These are phyloP conservation scores for slime mould (Dictyostelium discoideum) DNA, from an alignment of 78 protist species.

Conservation along the genomic window DNA sequence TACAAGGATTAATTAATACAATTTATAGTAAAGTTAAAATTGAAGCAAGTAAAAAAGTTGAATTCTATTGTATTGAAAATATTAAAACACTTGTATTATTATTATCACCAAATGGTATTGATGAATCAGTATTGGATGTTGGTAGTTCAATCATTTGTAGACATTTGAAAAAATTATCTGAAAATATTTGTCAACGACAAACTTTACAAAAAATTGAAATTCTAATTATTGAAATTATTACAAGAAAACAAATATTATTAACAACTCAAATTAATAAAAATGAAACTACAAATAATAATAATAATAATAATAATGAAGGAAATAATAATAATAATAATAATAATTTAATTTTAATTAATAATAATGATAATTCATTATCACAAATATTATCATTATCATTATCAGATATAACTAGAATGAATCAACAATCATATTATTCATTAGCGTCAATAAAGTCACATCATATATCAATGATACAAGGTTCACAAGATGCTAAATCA, in stretches of 20 bases:
- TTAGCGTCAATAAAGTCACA: background rate
- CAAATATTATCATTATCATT: constrained; percentile 45
- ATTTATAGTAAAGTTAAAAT: background rate
- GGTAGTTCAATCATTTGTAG: constrained; percentile 35
- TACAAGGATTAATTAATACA: background rate
- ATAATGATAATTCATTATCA: background rate
- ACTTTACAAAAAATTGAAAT: constrained; percentile 31
- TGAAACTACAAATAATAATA: background rate
- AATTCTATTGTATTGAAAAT: constrained; percentile 32
- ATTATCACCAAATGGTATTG: constrained; percentile 33
- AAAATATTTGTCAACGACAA: background rate
- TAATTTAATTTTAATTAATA: too few relatives aligned
- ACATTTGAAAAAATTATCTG: background rate
- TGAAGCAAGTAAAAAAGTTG: constrained; percentile 4
- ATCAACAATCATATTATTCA: background rate
- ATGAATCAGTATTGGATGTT: constrained; percentile 43
- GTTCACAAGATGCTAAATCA: background rate
- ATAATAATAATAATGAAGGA: background rate
- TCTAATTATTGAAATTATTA: constrained; percentile 36
- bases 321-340: too few relatives aligned
- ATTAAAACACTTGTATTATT: background rate
- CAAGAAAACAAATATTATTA: constrained; percentile 42
- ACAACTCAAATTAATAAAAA: background rate
- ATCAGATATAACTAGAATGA: constrained; percentile 14
- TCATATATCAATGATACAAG: constrained; percentile 1